Conservation (phyloP, 257 asterid genomes). For the Catharanthus roseus region DNA sequence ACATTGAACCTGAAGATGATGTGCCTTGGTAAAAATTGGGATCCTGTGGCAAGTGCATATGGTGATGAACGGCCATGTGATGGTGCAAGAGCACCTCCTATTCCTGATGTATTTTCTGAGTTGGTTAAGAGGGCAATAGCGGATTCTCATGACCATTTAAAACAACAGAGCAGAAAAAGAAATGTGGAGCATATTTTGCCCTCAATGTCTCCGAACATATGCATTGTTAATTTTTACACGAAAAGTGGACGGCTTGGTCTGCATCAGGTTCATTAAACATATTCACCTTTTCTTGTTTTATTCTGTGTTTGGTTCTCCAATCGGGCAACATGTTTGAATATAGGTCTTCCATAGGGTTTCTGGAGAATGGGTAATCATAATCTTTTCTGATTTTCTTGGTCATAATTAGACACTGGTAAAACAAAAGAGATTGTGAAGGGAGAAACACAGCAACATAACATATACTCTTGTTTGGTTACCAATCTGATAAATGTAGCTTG, state of each 20-base stretch:
- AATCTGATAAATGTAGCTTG: background rate
- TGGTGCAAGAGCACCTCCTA: constrained; percentile 57
- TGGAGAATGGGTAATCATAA: background rate
- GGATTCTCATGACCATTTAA: constrained; percentile 38
- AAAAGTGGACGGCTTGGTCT: constrained; percentile 67
- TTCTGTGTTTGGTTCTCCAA: background rate
- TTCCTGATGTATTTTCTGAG: constrained; percentile 47
- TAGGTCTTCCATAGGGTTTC: background rate
- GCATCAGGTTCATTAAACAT: constrained; percentile 50
- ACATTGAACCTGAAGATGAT: constrained; percentile 64
- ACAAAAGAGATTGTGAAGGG: background rate
- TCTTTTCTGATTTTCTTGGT: background rate
- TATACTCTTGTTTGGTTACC: background rate
- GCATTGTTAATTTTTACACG: constrained; percentile 69
- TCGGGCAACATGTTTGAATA: background rate
- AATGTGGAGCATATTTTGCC: constrained; percentile 42
- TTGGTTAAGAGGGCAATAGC: constrained; percentile 48
- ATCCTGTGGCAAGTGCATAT: constrained; percentile 51
- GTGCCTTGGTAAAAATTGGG: constrained; percentile 92
- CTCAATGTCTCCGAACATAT: constrained; percentile 59
- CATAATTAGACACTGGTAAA: background rate
- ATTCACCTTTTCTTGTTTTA: background rate
- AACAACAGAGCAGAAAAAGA: constrained; percentile 20
- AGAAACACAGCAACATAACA: background rate
- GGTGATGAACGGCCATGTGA: constrained; percentile 45